Evolutionary conservation across 108 stramenopile genomes (phyloP).

Genomic region (Cyclotella baltica): DNA sequence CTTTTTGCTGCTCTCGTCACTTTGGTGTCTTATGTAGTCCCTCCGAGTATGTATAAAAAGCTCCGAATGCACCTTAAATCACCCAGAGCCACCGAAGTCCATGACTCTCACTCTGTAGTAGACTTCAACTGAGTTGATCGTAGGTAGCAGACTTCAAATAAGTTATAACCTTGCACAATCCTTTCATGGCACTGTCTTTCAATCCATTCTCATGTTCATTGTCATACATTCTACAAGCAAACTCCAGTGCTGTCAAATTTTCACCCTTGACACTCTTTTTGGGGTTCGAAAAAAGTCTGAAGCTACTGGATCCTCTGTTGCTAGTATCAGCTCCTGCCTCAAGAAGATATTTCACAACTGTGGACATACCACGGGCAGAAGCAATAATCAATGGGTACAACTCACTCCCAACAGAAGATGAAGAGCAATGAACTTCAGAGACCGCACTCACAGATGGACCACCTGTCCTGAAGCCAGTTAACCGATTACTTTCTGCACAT

Average conservation of each 20-base stretch:
- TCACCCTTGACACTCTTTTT: conserved; percentile 61
- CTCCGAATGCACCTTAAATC: too few relatives aligned
- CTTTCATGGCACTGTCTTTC: conserved; percentile 47
- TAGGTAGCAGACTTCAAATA: conserved; percentile 23
- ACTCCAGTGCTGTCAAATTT: conserved; percentile 67
- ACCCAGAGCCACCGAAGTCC: too few relatives aligned
- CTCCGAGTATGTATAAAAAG: too few relatives aligned
- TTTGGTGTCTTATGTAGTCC: too few relatives aligned
- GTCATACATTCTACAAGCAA: conserved; percentile 60
- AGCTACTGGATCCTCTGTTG: conserved; percentile 46
- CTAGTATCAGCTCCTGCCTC: conserved; percentile 21
- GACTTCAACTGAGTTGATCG: neutral
- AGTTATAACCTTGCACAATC: conserved; percentile 47
- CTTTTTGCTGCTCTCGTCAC: too few relatives aligned
- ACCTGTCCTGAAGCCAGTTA: conserved; percentile 11
- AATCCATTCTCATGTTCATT: conserved; percentile 63
- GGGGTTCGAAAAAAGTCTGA: conserved; percentile 56
- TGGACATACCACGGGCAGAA: conserved; percentile 82
- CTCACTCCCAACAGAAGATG: conserved; percentile 36
- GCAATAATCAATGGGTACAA: conserved; percentile 80
- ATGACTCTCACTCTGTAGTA: neutral
- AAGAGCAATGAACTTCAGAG: conserved; percentile 27
- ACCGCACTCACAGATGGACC: conserved; percentile 22
- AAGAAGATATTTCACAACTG: conserved; percentile 76
- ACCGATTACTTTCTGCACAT: too few relatives aligned